phyloP scores from a whole-genome alignment of 345 rosid genomes.

The Citrus inodora region DNA sequence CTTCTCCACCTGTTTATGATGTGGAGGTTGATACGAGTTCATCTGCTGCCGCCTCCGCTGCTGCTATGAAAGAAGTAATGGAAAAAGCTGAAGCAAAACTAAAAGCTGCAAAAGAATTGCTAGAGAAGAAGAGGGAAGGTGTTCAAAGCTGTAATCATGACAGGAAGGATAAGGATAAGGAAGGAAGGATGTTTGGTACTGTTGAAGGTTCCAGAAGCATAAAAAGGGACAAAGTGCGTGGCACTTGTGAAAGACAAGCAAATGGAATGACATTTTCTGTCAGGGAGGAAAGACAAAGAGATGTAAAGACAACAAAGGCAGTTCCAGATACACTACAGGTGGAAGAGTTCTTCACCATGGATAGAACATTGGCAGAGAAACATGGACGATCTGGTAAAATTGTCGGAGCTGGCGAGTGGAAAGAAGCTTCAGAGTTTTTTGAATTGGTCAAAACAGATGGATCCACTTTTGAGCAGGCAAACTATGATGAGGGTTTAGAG shows the following conservation, averaged over 20 bases:
- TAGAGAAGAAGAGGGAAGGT: constrained; percentile 64
- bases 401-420: constrained; percentile 66
- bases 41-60: constrained; percentile 70
- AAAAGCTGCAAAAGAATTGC: constrained; percentile 63
- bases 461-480: constrained; percentile 39
- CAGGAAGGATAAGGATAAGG: constrained; percentile 28
- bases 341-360: constrained; percentile 17
- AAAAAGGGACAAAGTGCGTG: constrained; percentile 19
- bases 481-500: constrained; percentile 27
- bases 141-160: constrained; percentile 27
- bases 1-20: constrained; percentile 76
- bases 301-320: constrained; percentile 15
- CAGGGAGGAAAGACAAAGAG: constrained; percentile 29
- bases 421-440: constrained; percentile 66
- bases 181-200: constrained; percentile 25
- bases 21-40: constrained; percentile 91
- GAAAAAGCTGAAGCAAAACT: constrained; percentile 71
- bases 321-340: constrained; percentile 26
- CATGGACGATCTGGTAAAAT: constrained; percentile 31
- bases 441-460: constrained; percentile 58
- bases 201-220: constrained; percentile 7
- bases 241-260: constrained; percentile 21
- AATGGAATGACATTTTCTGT: constrained; percentile 21
- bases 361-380: constrained; percentile 27
- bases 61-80: constrained; percentile 78